phyloP scores from a whole-genome alignment of 192 early-diverging fungal genomes.

The Podila verticillata region DNA sequence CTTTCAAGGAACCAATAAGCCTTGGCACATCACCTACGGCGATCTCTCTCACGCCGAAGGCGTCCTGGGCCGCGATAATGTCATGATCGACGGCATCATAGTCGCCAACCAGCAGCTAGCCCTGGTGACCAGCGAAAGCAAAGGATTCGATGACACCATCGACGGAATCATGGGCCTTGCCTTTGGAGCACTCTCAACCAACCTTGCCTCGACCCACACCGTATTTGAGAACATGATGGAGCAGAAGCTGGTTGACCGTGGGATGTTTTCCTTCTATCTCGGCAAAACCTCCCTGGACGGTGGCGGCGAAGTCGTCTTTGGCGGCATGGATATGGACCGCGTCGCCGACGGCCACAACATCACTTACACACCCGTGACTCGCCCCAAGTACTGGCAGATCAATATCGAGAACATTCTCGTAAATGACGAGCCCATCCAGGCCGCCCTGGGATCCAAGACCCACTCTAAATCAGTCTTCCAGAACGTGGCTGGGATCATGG shows the following conservation, averaged over 20 bases:
- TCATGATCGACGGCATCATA: neutral
- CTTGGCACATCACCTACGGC: conserved; percentile 26
- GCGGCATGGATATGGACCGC: conserved; percentile 6
- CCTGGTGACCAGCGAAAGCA: conserved; percentile 60
- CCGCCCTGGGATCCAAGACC: neutral
- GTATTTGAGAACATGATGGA: conserved; percentile 64
- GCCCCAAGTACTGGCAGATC: conserved; percentile 65
- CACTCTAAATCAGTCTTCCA: neutral
- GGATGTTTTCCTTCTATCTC: conserved; percentile 71
- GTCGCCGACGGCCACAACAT: conserved; percentile 6
- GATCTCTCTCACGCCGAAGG: conserved; percentile 23
- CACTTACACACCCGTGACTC: conserved; percentile 26
- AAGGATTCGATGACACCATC: conserved; percentile 59
- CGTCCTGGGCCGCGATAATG: conserved; percentile 9
- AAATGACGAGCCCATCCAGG: neutral
- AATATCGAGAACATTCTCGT: conserved; percentile 18
- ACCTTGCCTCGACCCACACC: conserved; percentile 29
- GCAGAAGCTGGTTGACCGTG: conserved; percentile 62
- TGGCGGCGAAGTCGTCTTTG: conserved; percentile 25
- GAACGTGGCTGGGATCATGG: conserved; percentile 52
- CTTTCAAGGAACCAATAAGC: conserved; percentile 35
- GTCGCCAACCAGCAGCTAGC: neutral
- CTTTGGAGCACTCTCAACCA: conserved; percentile 51
- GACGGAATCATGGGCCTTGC: conserved; percentile 72
- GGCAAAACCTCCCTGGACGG: conserved; percentile 23